Percentiles rank a stretch among this genome's conserved stretches.
These are phyloP conservation scores for Thymus quinquecostatus DNA, from an alignment of 257 asterid species.

Conservation along the genomic window DNA sequence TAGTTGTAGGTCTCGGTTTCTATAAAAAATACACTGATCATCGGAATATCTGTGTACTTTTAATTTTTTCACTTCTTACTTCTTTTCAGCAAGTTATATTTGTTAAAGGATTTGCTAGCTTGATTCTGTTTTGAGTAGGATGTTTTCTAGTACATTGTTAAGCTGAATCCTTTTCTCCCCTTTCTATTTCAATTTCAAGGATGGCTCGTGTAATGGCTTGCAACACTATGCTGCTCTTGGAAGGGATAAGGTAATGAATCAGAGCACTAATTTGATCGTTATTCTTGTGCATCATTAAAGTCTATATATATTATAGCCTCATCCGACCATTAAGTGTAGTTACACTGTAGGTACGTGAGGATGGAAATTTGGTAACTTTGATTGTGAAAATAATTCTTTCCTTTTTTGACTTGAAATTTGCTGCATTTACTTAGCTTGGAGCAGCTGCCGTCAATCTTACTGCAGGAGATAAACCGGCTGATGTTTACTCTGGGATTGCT, in stretches of 20 bases:
- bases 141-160: slow-evolving; percentile 26
- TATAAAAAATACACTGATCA: not conserved
- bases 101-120: not conserved
- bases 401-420: slow-evolving; percentile 24
- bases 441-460: slow-evolving; percentile 97
- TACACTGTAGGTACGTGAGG: slow-evolving; percentile 10
- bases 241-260: slow-evolving; percentile 81
- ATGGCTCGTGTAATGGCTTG: slow-evolving; percentile 98
- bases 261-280: slow-evolving; percentile 14
- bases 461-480: slow-evolving; percentile 95
- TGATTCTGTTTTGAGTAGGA: slow-evolving; percentile 1
- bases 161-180: slow-evolving; percentile 29
- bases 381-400: slow-evolving; percentile 4
- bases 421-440: slow-evolving; percentile 66
- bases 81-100: not conserved
- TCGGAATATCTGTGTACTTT: not conserved
- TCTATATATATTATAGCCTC: not conserved
- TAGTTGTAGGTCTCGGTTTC: slow-evolving; percentile 7
- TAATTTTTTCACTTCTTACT: not conserved
- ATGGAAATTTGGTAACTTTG: slow-evolving; percentile 20
- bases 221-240: slow-evolving; percentile 99
- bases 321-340: not conserved
- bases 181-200: slow-evolving; percentile 51
- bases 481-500: slow-evolving; percentile 97
- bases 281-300: slow-evolving; percentile 21